Evolutionary conservation across 768 basidiomycete genomes (phyloP).

Genomic region (Lactarius sp.): DNA sequence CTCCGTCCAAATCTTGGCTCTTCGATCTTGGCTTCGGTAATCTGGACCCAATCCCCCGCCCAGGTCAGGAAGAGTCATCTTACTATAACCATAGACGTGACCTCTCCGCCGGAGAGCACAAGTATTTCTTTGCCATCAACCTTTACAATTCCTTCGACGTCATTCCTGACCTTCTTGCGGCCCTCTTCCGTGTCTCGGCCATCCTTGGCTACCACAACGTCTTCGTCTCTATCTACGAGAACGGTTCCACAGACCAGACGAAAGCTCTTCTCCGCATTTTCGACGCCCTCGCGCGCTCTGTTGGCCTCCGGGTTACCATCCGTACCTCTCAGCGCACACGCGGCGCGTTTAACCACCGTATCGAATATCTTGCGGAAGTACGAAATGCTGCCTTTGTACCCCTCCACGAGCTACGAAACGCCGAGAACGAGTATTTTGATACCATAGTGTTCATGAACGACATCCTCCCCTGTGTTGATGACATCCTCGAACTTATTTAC

Average conservation of each 20-base stretch:
- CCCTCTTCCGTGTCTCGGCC: conserved; percentile 88
- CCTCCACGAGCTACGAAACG: conserved; percentile 86
- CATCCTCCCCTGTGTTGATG: conserved; percentile 95
- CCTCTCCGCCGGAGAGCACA: conserved; percentile 63
- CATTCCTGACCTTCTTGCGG: conserved; percentile 95
- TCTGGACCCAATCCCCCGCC: conserved; percentile 34
- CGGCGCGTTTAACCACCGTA: conserved; percentile 97
- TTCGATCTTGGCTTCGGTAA: conserved; percentile 43
- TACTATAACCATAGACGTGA: conserved; percentile 32
- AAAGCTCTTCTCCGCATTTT: conserved; percentile 95
- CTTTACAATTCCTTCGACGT: conserved; percentile 99
- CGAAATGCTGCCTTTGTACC: conserved; percentile 97
- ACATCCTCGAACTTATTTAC: conserved; percentile 96
- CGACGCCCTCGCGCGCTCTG: conserved; percentile 83
- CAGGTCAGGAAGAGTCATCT: conserved; percentile 37
- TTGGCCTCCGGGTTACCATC: conserved; percentile 91
- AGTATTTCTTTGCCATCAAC: conserved; percentile 99
- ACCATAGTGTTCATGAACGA: conserved; percentile 99
- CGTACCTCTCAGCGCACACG: conserved; percentile 88
- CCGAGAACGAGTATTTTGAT: conserved; percentile 93
- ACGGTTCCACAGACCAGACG: conserved; percentile 98
- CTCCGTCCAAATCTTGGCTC: conserved; percentile 56
- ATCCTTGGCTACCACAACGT: conserved; percentile 97
- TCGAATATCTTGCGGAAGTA: conserved; percentile 99
- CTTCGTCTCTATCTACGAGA: conserved; percentile 98